Conservation (phyloP, 2,329 filamentous ascomycete genomes). For the Ambrosiella xylebori region DNA sequence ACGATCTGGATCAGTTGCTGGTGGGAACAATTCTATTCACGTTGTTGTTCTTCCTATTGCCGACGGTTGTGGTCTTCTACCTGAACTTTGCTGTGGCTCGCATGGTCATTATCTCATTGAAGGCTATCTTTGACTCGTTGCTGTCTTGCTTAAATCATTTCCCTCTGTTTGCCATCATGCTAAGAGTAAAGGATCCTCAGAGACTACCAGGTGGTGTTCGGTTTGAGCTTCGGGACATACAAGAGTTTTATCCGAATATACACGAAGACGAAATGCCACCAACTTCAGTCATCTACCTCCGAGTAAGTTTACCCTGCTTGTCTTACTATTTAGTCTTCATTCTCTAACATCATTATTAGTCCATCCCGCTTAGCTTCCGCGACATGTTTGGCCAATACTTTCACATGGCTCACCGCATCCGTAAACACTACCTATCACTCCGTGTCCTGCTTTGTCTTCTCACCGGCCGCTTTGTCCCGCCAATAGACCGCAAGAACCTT, state of each 20-base stretch:
- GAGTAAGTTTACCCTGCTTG: constrained; percentile 34
- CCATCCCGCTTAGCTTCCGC: constrained; percentile 74
- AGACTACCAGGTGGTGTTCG: constrained; percentile 73
- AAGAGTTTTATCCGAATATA: constrained; percentile 28
- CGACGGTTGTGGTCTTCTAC: constrained; percentile 92
- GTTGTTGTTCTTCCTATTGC: constrained; percentile 80
- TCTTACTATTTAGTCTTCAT: background rate
- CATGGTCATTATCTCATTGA: constrained; percentile 87
- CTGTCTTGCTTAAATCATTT: constrained; percentile 95
- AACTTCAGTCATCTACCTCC: constrained; percentile 71
- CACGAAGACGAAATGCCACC: constrained; percentile 20
- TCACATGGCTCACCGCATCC: constrained; percentile 77
- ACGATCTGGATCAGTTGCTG: constrained; percentile 90
- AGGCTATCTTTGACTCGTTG: constrained; percentile 77
- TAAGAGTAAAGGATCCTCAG: constrained; percentile 80
- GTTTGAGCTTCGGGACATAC: constrained; percentile 73
- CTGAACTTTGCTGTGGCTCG: constrained; percentile 86
- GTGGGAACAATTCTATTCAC: constrained; percentile 95
- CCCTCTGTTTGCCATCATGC: constrained; percentile 90
- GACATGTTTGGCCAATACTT: constrained; percentile 97
- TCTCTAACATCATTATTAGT: constrained; percentile 29
- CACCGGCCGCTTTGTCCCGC: constrained; percentile 83
- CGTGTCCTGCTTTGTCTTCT: constrained; percentile 74
- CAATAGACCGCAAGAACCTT: constrained; percentile 82
- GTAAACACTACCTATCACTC: constrained; percentile 86